Conservation (phyloP, 306 rosid species). For the Citrullus mucosospermus region DNA sequence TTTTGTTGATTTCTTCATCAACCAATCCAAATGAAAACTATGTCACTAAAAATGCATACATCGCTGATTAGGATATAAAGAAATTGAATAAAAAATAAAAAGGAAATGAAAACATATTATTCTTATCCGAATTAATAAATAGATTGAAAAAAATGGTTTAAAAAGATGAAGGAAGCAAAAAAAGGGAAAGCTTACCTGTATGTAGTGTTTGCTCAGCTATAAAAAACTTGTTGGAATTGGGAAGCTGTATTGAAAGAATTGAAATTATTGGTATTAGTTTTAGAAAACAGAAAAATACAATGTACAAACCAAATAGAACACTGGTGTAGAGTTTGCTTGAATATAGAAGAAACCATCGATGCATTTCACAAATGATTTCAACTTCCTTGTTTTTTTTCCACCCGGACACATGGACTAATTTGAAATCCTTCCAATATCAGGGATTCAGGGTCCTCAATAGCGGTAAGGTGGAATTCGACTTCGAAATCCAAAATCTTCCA, state of each 20-base stretch:
- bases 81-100: not conserved
- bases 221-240: not conserved
- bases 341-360: not conserved
- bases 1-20: not conserved
- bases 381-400: not conserved
- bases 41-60: not conserved
- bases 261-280: not conserved
- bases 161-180: not conserved
- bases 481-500: not conserved
- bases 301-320: not conserved
- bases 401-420: not conserved
- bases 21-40: not conserved
- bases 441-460: not conserved
- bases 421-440: not conserved
- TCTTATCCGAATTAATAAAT: not conserved
- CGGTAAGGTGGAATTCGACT: not conserved
- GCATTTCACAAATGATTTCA: not conserved
- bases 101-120: not conserved
- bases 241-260: not conserved
- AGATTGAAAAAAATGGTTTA: not conserved
- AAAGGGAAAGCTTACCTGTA: not conserved
- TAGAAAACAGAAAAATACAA: not conserved
- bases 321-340: not conserved
- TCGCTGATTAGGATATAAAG: not conserved
- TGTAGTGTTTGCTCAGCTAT: not conserved